phyloP scores from a whole-genome alignment of 2,329 filamentous ascomycete genomes.

The Exophiala aquamarina region DNA sequence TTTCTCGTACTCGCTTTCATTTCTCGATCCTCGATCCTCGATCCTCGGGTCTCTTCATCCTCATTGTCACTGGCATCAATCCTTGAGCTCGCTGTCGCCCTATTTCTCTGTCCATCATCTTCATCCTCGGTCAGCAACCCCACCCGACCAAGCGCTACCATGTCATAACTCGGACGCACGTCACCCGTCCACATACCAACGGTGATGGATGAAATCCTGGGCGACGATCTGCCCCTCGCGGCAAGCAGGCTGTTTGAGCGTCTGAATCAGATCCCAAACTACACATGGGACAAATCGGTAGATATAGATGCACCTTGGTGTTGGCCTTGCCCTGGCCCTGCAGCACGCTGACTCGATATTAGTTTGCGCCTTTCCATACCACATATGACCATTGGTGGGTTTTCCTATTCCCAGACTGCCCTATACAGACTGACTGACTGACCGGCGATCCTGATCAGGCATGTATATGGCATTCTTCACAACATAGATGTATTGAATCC shows the following conservation, averaged over 20 bases:
- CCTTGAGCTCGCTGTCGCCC: too few species aligned
- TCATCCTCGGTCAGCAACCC: too few species aligned
- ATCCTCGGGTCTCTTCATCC: too few species aligned
- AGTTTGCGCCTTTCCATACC: constrained; percentile 45
- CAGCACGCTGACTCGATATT: constrained; percentile 8
- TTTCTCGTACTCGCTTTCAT: too few species aligned
- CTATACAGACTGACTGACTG: constrained; percentile 4
- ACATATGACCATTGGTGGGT: constrained; percentile 81
- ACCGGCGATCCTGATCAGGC: constrained; percentile 32
- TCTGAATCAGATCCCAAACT: constrained; percentile 70
- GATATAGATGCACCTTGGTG: too few species aligned
- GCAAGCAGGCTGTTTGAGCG: constrained; percentile 71
- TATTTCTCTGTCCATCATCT: too few species aligned
- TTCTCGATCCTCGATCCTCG: too few species aligned
- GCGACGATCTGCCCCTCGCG: constrained; percentile 53
- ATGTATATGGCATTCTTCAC: constrained; percentile 63
- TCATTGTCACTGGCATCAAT: too few species aligned
- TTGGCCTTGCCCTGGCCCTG: too few species aligned
- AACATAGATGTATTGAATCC: constrained; percentile 49
- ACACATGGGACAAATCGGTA: constrained; percentile 70
- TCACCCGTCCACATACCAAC: too few species aligned
- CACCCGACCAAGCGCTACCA: too few species aligned
- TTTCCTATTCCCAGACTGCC: constrained; percentile 2
- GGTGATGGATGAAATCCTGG: constrained; percentile 31
- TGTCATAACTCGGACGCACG: too few species aligned